These are phyloP conservation scores for Mycena vitilis DNA, from an alignment of 768 basidiomycete species.

Conservation along the genomic window DNA sequence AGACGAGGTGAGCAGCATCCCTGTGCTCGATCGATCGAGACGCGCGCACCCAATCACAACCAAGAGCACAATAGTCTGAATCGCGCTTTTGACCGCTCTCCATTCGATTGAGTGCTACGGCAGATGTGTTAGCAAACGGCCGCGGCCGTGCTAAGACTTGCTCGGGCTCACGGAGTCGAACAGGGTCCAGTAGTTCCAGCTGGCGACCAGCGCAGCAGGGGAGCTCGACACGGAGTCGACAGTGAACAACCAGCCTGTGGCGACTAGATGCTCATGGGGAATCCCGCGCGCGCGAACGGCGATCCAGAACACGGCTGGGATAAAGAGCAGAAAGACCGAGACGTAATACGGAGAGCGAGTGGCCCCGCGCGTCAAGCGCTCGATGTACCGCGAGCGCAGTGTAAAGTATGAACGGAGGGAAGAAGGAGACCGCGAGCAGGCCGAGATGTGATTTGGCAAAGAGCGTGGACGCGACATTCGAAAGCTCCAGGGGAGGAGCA, in stretches of 20 bases:
- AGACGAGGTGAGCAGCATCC: background rate
- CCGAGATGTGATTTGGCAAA: conserved; percentile 35
- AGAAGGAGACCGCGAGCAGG: conserved; percentile 37
- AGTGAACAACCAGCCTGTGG: conserved; percentile 38
- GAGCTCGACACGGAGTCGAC: conserved; percentile 27
- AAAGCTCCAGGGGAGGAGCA: conserved; percentile 29
- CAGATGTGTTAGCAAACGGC: background rate
- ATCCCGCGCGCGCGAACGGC: conserved; percentile 16
- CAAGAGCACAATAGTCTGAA: conserved; percentile 38
- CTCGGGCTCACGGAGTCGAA: conserved; percentile 40
- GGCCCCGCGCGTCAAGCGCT: conserved; percentile 35
- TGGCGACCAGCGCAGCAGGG: conserved; percentile 23
- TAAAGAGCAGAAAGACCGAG: conserved; percentile 35
- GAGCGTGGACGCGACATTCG: conserved; percentile 30
- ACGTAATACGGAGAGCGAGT: conserved; percentile 36
- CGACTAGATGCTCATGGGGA: conserved; percentile 20
- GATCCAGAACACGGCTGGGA: conserved; percentile 39
- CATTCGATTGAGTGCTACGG: conserved; percentile 37
- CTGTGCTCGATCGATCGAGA: background rate
- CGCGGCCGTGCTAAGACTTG: no score
- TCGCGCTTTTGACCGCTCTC: conserved; percentile 37
- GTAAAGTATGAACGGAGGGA: conserved; percentile 39
- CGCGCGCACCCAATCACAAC: conserved; percentile 38
- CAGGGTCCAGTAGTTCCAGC: conserved; percentile 42
- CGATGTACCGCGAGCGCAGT: conserved; percentile 32